A percentile compares a stretch with the other conserved stretches of the same genome.
These are phyloP conservation scores for Articulospora tetracladia DNA, from an alignment of 495 filamentous ascomycete species.

Conservation along the genomic window DNA sequence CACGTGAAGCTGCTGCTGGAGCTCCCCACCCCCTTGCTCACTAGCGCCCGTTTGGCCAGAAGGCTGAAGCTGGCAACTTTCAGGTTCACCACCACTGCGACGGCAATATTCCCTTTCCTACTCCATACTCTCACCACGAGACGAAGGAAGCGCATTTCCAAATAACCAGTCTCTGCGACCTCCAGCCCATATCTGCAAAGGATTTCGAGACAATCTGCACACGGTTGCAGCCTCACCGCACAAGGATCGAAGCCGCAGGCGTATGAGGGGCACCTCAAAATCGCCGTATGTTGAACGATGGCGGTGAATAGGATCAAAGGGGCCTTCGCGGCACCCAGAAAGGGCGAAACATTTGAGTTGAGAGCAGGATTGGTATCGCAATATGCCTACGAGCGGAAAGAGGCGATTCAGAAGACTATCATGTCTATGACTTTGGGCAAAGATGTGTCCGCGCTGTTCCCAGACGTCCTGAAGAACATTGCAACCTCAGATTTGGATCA, in stretches of 20 bases:
- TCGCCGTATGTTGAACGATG: slow-evolving; percentile 48
- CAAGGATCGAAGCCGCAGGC: slow-evolving; percentile 14
- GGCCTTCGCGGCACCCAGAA: slow-evolving; percentile 84
- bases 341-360: slow-evolving; percentile 98
- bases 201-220: background rate
- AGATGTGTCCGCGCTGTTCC: slow-evolving; percentile 95
- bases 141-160: background rate
- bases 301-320: slow-evolving; percentile 94
- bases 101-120: background rate
- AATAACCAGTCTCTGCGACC: background rate
- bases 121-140: background rate
- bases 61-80: slow-evolving; percentile 19
- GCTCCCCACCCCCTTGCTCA: slow-evolving; percentile 5
- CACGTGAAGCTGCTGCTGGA: slow-evolving; percentile 11
- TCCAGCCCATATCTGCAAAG: background rate
- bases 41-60: slow-evolving; percentile 17
- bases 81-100: background rate
- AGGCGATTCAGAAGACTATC: slow-evolving; percentile 98
- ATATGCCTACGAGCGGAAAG: slow-evolving; percentile 98
- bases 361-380: slow-evolving; percentile 96
- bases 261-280: slow-evolving; percentile 29
- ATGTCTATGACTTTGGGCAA: slow-evolving; percentile 99
- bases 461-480: slow-evolving; percentile 98
- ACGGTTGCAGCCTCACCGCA: slow-evolving; percentile 15
- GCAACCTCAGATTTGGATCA: slow-evolving; percentile 92